Evolutionary conservation across 176 grass and related monocot species (phyloP), one percentile per base, ranked within the genome.

Genomic region (Eleusine indica): DNA sequence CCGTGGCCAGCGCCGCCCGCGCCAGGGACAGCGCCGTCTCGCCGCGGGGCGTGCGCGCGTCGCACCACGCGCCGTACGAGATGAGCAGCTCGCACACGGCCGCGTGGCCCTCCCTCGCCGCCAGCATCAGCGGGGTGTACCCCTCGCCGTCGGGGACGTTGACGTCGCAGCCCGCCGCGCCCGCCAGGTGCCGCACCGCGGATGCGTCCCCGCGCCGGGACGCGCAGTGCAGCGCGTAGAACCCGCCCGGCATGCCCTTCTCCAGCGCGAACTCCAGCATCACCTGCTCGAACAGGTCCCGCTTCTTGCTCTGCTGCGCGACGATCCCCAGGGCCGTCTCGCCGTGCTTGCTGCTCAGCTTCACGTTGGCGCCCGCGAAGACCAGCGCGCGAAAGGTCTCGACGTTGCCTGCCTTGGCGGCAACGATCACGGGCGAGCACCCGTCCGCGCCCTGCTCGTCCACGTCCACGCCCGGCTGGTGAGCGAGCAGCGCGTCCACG

Each of bases 11-110:
- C 78, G 89, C 81, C 32, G 85, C 60, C 25, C 86, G 71, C 25
- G 97, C 93, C 17, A 99, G 89, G 9, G 89, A 96, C 47, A 99
- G 97, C 25, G 91, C 97, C 12, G 91, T 99, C 88, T 99, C 93
- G 22, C 93, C 97, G 22, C 72, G 68, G 0, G 69, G 74, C 60
- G 85, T 94, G 19, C 47, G 40, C 44, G 69, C 2, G 82, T 94
- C 84, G 75, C 91, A 96, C 82, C 79, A 79, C 4, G 89, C 97
- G 44, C 91, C 97, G 48, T 82, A 71, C 43, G 75, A 80, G 86
- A 96, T 99, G 35, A 99, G 86, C 2, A 92, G 39, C 83, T 96
- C 91, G 52, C 93, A 99, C 10, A 96, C 66, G 28, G 38, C 16
- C 1, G 80, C 91, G 30, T 96, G 96, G 40, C 96, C 91, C 86